Conservation (phyloP, 2,329 filamentous ascomycete species). For the Fonsecaea pedrosoi region DNA sequence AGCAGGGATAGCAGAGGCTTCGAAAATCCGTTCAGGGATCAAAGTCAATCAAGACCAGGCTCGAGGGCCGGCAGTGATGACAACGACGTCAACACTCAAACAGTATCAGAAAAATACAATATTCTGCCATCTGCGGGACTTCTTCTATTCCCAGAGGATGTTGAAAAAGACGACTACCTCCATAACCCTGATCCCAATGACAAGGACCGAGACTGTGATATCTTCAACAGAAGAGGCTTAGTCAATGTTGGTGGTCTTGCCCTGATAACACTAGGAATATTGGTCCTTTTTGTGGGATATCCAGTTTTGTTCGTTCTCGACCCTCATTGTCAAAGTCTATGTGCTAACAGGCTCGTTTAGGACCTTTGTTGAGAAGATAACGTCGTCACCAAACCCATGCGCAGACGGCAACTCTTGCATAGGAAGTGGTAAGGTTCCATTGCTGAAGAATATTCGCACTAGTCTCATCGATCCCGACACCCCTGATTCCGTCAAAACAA, state of each 20-base stretch:
- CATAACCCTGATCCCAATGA: conserved; percentile 74
- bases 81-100: conserved; percentile 72
- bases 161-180: conserved; percentile 75
- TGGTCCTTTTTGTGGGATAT: conserved; percentile 72
- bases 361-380: conserved; percentile 61
- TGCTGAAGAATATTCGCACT: conserved; percentile 66
- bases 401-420: conserved; percentile 57
- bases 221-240: conserved; percentile 69
- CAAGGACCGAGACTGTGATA: conserved; percentile 66
- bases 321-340: not conserved
- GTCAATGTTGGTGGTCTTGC: conserved; percentile 69
- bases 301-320: conserved; percentile 66
- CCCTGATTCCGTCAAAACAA: conserved; percentile 62
- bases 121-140: conserved; percentile 72
- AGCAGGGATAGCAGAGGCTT: conserved; percentile 60
- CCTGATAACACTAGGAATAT: conserved; percentile 65
- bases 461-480: conserved; percentile 73
- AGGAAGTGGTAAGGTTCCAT: conserved; percentile 55
- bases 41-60: conserved; percentile 59
- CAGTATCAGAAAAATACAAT: conserved; percentile 75
- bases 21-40: conserved; percentile 66
- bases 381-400: conserved; percentile 47
- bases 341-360: conserved; percentile 49
- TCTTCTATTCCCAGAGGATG: conserved; percentile 72
- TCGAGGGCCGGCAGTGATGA: conserved; percentile 67